Base-by-base conservation (phyloP, 345 rosid genomes). In the Psidium friedrichsthalianum region DNA sequence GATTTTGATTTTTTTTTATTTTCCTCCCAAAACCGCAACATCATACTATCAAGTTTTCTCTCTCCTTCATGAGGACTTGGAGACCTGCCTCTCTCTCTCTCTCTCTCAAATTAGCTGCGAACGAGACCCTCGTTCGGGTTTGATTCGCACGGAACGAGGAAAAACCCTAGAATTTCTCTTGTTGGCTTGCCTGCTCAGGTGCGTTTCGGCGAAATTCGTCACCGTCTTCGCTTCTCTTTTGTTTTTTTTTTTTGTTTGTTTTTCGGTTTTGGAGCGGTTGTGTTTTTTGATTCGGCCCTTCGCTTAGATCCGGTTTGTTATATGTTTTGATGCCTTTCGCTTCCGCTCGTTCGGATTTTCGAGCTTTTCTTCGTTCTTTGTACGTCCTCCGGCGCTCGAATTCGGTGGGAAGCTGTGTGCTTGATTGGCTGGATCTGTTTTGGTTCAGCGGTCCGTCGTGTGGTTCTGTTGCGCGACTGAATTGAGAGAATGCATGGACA, bases 81-180 rank as follows among this genome's bases (percentile, higher is more conserved):
- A 81, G 59, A 51, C 82, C 36, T 78, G 51, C 61, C 64, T 29
- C 47, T 56, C 64, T 14, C 61, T 49, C 88, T n/a, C n/a, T n/a
- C n/a, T n/a, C 57, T 4, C 6, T 47, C 29, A 24, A 24, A 56
- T 64, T 76, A 84, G 87, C 51, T 84, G 85, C 44, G 24, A 9
- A 47, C 69, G 53, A 40, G 80, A 47, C 81, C 42, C 56, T 87
- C 74, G 82, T 56, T 55, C 55, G 83, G 87, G 61, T 0, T 84
- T 56, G 83, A 90, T 74, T 80, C 86, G 87, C 42, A 85, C 47
- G 80, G 6, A 69, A 0, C 24, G 25, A 44, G 21, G 4, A 40
- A 36, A 86, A 93, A 89, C 92, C 95, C 92, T 90, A 91, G 91
- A 82, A 89, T 86, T 88, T 83, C 82, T 90, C 5, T 2, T 11